Percentiles rank a stretch among this genome's conserved stretches.
Evolutionary conservation across 495 filamentous ascomycete species (phyloP).

Genomic region (Aspergillus egyptiacus): DNA sequence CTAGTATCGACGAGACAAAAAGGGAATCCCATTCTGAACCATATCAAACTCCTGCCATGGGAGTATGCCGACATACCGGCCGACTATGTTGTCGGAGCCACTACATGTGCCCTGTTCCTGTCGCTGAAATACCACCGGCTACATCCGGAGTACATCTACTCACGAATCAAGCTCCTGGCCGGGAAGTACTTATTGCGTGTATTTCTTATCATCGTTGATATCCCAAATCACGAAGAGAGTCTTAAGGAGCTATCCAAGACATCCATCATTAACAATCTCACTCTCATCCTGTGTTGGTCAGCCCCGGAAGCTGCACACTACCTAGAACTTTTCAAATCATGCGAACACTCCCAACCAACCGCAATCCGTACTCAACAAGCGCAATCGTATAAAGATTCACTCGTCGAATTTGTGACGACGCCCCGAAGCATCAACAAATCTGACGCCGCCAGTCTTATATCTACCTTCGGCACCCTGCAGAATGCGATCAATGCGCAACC

Average conservation of each 20-base stretch:
- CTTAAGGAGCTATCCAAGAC: conserved; percentile 84
- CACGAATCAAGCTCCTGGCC: conserved; percentile 71
- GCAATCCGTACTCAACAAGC: conserved; percentile 79
- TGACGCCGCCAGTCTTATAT: conserved; percentile 80
- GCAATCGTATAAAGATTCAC: conserved; percentile 72
- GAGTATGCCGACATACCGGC: conserved; percentile 93
- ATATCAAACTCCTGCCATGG: conserved; percentile 81
- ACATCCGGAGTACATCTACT: conserved; percentile 97
- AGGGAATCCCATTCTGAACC: conserved; percentile 86
- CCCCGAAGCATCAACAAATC: conserved; percentile 90
- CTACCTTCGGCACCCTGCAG: conserved; percentile 79
- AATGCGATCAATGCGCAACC: conserved; percentile 81
- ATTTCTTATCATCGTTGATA: conserved; percentile 87
- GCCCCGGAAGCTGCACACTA: conserved; percentile 90
- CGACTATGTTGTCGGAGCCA: conserved; percentile 83
- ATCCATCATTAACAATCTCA: conserved; percentile 84
- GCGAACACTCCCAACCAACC: conserved; percentile 74
- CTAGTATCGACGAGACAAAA: conserved; percentile 84
- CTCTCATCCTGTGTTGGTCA: conserved; percentile 87
- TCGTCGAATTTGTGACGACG: conserved; percentile 90
- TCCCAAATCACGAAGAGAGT: conserved; percentile 73
- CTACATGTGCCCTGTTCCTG: conserved; percentile 87
- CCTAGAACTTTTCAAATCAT: conserved; percentile 88
- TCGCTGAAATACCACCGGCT: conserved; percentile 95
- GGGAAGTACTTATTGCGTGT: conserved; percentile 80